Evolutionary conservation across 257 asterid species (phyloP).

Genomic region (Penstemon newberryi): DNA sequence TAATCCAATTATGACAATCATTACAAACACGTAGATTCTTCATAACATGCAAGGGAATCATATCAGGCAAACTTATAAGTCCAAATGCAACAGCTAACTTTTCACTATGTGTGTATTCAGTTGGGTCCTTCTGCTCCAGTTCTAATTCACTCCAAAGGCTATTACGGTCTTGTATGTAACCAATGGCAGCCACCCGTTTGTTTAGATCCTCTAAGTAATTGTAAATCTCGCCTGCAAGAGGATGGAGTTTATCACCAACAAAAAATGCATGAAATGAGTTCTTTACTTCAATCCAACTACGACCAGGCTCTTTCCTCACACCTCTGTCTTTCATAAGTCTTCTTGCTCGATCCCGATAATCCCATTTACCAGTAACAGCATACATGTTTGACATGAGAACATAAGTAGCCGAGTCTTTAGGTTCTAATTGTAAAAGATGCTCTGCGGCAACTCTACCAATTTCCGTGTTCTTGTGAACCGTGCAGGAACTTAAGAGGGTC

Average conservation of each 20-base stretch:
- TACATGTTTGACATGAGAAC: conserved; percentile 79
- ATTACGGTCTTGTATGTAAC: conserved; percentile 62
- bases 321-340: conserved; percentile 77
- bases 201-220: conserved; percentile 54
- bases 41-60: conserved; percentile 70
- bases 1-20: conserved; percentile 88
- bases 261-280: conserved; percentile 68
- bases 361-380: conserved; percentile 79
- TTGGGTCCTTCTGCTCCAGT: conserved; percentile 66
- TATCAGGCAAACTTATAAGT: conserved; percentile 50
- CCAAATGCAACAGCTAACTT: conserved; percentile 85
- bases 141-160: conserved; percentile 73
- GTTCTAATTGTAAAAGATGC: conserved; percentile 65
- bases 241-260: conserved; percentile 79
- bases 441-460: conserved; percentile 77
- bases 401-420: conserved; percentile 77
- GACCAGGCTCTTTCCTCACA: conserved; percentile 87
- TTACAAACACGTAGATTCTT: conserved; percentile 83
- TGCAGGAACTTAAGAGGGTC: conserved; percentile 84
- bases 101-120: conserved; percentile 65
- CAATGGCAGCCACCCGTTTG: conserved; percentile 48
- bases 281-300: conserved; percentile 82
- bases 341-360: conserved; percentile 59
- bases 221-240: conserved; percentile 59
- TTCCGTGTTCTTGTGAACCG: conserved; percentile 68